Percentiles rank a stretch among this genome's conserved stretches.
Evolutionary conservation across 192 early-diverging fungal genomes (phyloP).

Genomic region (Physocladia obscura): DNA sequence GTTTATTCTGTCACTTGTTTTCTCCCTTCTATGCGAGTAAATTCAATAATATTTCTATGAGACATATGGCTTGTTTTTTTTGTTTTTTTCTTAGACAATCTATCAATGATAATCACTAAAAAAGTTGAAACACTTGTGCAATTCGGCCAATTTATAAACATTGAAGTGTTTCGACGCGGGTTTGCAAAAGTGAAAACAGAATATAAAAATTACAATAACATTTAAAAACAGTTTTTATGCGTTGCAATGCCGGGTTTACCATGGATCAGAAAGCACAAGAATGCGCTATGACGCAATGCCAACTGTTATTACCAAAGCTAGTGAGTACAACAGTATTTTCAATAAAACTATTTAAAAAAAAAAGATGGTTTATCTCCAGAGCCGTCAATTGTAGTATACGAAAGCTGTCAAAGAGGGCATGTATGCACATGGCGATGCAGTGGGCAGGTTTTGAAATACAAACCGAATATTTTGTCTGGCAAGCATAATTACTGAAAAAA

Average conservation of each 20-base stretch:
- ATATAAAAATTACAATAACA: no score
- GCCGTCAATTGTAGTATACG: neutral
- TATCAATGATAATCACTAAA: slow-evolving; percentile 11
- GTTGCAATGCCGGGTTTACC: neutral
- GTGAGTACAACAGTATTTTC: neutral
- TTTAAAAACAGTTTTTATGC: slow-evolving; percentile 10
- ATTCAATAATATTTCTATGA: no score
- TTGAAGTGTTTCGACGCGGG: slow-evolving; percentile 18
- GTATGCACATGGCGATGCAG: slow-evolving; percentile 13
- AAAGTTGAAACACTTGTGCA: slow-evolving; percentile 9
- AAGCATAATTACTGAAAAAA: neutral
- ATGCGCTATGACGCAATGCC: neutral
- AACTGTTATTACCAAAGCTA: neutral
- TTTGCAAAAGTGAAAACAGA: no score
- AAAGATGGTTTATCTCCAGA: neutral
- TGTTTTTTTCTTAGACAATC: no score
- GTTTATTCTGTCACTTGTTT: no score
- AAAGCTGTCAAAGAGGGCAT: slow-evolving; percentile 6
- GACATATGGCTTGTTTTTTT: no score
- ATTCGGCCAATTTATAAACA: slow-evolving; percentile 15
- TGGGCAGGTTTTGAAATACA: neutral
- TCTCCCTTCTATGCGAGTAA: no score
- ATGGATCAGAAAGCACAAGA: neutral
- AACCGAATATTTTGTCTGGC: neutral
- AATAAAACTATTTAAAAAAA: neutral